Evolutionary conservation across 345 rosid genomes (phyloP), one percentile per base, ranked within the genome.

Genomic region (Lepidium sativum): DNA sequence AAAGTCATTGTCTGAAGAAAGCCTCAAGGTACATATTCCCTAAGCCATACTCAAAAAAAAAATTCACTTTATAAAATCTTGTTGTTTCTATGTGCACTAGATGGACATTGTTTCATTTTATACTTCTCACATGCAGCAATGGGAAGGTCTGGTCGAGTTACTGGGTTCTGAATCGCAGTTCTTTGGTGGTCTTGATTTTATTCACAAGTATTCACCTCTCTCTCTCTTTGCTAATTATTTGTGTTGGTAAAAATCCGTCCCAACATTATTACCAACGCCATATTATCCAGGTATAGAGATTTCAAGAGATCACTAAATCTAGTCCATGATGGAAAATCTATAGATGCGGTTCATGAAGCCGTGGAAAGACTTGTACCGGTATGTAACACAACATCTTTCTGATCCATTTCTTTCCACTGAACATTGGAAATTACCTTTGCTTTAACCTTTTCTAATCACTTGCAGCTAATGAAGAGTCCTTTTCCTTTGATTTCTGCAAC

Each of bases 121-220:
- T 51, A 42, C 16, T 74, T 69, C 51, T 7, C 51, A 54, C 67
- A 56, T 41, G 49, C 88, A 94, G 99, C 95, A 88, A 88, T 94
- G 99, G 99, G 99, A 88, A 77, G 96, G 96, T 34, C 77, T 94
- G 23, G 79, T 90, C 60, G 92, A 84, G 55, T 76, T 94, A 81
- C 75, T 94, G 78, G 92, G 91, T 65, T 84, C 95, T 1, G 96
- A 90, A 69, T 80, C 91, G 16, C 79, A 79, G 76, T 69, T 83
- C 69, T 86, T 85, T 61, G 97, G 95, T 11, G 96, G 97, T 66
- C 92, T 94, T 39, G 95, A 88, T 69, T 94, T 94, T 80, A 83
- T 94, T 61, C 85, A 82, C 87, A 90, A 83, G 97, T 94, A 90
- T 12, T 77, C 52, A 44, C 35, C 48, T 43, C 55, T 23, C 27